phyloP scores from a whole-genome alignment of 495 filamentous ascomycete species.

The Massariosphaeria phaeospora region DNA sequence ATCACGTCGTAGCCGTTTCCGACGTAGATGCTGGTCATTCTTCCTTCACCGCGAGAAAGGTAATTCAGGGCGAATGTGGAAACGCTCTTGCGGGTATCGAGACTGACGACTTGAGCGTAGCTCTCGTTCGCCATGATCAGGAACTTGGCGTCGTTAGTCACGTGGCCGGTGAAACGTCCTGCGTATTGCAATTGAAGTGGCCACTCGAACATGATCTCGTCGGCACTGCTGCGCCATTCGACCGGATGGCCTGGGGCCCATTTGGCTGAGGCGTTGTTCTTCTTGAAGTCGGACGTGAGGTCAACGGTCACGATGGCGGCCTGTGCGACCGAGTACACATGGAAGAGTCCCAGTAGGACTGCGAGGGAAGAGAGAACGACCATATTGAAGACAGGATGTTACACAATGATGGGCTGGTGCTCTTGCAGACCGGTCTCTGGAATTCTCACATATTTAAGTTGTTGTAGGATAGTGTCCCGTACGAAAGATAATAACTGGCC shows the following conservation, averaged over 20 bases:
- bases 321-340: too few relatives aligned
- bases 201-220: not conserved
- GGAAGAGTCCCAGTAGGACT: too few relatives aligned
- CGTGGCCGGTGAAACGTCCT: not conserved
- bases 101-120: not conserved
- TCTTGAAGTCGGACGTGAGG: conserved; percentile 9
- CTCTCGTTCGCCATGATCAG: not conserved
- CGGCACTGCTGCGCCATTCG: conserved; percentile 1
- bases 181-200: not conserved
- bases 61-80: not conserved
- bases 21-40: not conserved
- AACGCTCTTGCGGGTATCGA: not conserved
- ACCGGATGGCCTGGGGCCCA: conserved; percentile 4
- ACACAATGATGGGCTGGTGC: too few relatives aligned
- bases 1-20: not conserved
- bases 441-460: too few relatives aligned
- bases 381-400: too few relatives aligned
- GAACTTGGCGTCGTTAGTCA: conserved; percentile 3
- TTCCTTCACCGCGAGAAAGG: not conserved
- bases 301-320: not conserved
- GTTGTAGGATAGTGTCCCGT: too few relatives aligned
- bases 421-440: too few relatives aligned
- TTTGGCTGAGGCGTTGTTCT: conserved; percentile 2
- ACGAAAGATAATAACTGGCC: too few relatives aligned
- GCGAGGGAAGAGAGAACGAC: too few relatives aligned